A percentile compares a stretch with the other conserved stretches of the same genome.
These are phyloP conservation scores for Diaporthe sp. DNA, from an alignment of 2,329 filamentous ascomycete genomes.

Conservation along the genomic window DNA sequence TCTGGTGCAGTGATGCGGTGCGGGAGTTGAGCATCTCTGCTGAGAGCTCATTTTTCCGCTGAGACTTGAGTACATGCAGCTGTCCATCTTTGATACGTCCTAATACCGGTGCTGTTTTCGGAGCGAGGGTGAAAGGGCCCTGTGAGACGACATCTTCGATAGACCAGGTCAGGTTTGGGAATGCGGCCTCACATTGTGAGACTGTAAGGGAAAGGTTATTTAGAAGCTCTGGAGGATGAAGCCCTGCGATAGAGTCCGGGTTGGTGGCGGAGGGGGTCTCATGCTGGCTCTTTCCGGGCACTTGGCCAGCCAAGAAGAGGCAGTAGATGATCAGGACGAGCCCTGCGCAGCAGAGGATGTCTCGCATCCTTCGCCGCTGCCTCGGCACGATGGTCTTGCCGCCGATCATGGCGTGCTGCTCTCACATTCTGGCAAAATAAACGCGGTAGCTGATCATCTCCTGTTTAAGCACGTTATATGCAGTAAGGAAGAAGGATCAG, in stretches of 20 bases:
- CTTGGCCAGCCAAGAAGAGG: slow-evolving; percentile 38
- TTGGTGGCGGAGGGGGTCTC: neutral
- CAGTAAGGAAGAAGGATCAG: neutral
- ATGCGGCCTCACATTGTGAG: slow-evolving; percentile 53
- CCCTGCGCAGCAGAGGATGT: slow-evolving; percentile 37
- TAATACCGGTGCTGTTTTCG: slow-evolving; percentile 51
- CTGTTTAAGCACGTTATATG: neutral
- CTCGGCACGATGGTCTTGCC: slow-evolving; percentile 37
- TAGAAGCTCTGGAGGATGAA: slow-evolving; percentile 38
- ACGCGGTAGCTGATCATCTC: neutral
- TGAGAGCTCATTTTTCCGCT: slow-evolving; percentile 53
- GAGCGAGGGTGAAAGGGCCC: slow-evolving; percentile 54
- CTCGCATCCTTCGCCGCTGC: slow-evolving; percentile 39
- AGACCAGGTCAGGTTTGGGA: slow-evolving; percentile 58
- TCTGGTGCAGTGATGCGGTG: slow-evolving; percentile 62
- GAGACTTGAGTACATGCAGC: slow-evolving; percentile 57
- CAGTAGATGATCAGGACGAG: slow-evolving; percentile 40
- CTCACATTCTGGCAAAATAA: slow-evolving; percentile 19
- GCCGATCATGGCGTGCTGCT: slow-evolving; percentile 34
- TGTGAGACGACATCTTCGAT: slow-evolving; percentile 56
- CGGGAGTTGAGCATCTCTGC: slow-evolving; percentile 58
- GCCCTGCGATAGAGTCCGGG: neutral
- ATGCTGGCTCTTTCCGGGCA: neutral
- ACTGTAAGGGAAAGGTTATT: slow-evolving; percentile 53
- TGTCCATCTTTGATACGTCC: slow-evolving; percentile 54